These are phyloP conservation scores for Leucocoprinus leucothites DNA, from an alignment of 768 basidiomycete genomes.

Conservation along the genomic window DNA sequence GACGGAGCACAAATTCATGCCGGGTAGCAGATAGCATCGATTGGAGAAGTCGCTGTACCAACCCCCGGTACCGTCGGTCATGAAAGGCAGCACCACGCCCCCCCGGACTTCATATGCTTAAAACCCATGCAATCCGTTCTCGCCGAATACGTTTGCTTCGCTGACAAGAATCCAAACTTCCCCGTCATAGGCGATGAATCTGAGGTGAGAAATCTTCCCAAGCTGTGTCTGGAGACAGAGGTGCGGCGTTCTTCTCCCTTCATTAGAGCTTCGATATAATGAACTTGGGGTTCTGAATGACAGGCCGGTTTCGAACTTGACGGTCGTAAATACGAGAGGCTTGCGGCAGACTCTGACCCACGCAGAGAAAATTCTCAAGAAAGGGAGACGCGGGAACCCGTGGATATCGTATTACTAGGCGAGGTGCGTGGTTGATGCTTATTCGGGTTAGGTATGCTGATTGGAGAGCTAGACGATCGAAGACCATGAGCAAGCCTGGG, in stretches of 20 bases:
- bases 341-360: conserved; percentile 6
- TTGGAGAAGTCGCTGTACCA: background rate
- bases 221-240: background rate
- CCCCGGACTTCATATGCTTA: conserved; percentile 13
- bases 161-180: conserved; percentile 7
- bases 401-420: conserved; percentile 36
- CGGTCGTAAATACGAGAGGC: conserved; percentile 15
- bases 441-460: conserved; percentile 12
- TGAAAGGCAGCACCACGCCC: conserved; percentile 1
- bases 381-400: conserved; percentile 17
- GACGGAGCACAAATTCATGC: background rate
- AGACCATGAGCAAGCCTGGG: conserved; percentile 63
- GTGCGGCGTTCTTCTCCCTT: background rate
- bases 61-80: background rate
- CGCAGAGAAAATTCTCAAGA: background rate
- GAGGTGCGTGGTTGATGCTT: conserved; percentile 31
- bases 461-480: conserved; percentile 41
- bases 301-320: conserved; percentile 10
- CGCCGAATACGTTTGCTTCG: conserved; percentile 20
- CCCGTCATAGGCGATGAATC: conserved; percentile 1
- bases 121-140: conserved; percentile 23
- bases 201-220: background rate
- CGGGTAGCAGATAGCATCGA: conserved; percentile 4
- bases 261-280: background rate
- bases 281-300: background rate